Base-by-base conservation (phyloP, 805 yeast species). In the Candida takata region DNA sequence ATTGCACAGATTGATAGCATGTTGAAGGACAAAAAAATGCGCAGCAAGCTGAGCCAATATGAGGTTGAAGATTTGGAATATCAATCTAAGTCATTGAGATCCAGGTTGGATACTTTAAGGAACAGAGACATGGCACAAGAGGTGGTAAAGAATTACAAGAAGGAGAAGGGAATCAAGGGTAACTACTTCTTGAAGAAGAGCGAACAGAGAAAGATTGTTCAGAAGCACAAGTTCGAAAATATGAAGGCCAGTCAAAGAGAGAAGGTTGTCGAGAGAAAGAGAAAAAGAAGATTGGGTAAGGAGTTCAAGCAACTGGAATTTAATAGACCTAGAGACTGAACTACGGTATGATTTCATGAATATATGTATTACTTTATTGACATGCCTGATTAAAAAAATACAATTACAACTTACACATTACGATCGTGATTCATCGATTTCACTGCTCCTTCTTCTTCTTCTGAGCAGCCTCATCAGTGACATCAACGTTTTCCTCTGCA, bases 251-350 rank as follows among this genome's bases (percentile, higher is more conserved):
- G 65, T 34, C 88, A 83, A 61, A 70, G 87, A 52, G 87, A 80
- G 43, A 84, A 81, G 70, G 84, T 77, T 27, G 74, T 84, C 75
- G 92, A 83, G 62, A 77, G 90, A 63, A 87, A 79, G 77, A 76
- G 90, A 58, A 84, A 79, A 83, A 81, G 75, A 70, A 75, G 78
- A 64, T 66, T 79, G 61, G 88, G 95, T 57, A 76, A 79, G 61
- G 94, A 84, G 60, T 79, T 86, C 68, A 70, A 57, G 43, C 67
- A 64, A 48, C 57, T 68, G 46, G 71, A 65, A 40, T 67, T 67
- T 32, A 62, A 61, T 37, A 56, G 47, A 36, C 48, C 55, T 30
- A 47, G 43, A 36, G 40, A 44, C 15, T 45, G 23, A 33, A 13
- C 16, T 29, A 18, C 13, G 16, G 17, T 13, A 13, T 14, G 17